Evolutionary conservation across 208 protist genomes (phyloP), one percentile per base, ranked within the genome.

Genomic region (Wallacemonas sp.): DNA sequence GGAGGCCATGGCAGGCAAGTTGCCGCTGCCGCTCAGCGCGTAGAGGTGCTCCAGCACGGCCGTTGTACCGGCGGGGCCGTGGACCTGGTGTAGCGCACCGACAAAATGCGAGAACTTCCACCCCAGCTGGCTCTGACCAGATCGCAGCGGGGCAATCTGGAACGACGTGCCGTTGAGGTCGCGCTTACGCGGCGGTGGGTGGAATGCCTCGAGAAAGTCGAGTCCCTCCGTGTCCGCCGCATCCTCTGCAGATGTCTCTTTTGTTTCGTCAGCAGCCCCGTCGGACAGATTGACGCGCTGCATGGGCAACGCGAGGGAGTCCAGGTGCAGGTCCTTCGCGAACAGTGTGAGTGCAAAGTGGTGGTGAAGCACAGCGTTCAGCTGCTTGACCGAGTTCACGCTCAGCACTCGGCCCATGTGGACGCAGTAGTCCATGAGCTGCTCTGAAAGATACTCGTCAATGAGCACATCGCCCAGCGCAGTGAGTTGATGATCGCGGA

Each of bases 21-120:
- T 76, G 3, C 61, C 59, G 23, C 67, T 42, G 18, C 52, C 48
- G 3, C 41, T 33, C 1, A 84, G 54, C 7, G 59, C 66, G 63
- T 86, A 92, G 5, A 84, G 42, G 23, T 74, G 46, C 28, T 83
- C 70, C 48, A 94, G 66, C 4, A 85, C 57, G 11, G 20, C 32
- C 20, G 44, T 39, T 18, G 66, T 68, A 0, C 67, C 74, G 0
- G 61, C 57, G 0, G 18, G 20, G 39, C 86, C 89, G 23, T 84
- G 81, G 2, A 41, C 55, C 29, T 78, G 67, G n/a, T 93, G 81
- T 11, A 92, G 41, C 1, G 85, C 83, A 18, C 87, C 90, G 25
- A 95, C 65, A 65, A 95, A 93, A 46, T 95, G 90, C 0, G 87
- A 93, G 48, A 95, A 84, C 33, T 87, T 83, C 87, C 90, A 95